A percentile compares a stretch with the other conserved stretches of the same genome.
These are phyloP conservation scores for Spirogloea muscicola DNA, from an alignment of 139 green algal genomes.

Conservation along the genomic window DNA sequence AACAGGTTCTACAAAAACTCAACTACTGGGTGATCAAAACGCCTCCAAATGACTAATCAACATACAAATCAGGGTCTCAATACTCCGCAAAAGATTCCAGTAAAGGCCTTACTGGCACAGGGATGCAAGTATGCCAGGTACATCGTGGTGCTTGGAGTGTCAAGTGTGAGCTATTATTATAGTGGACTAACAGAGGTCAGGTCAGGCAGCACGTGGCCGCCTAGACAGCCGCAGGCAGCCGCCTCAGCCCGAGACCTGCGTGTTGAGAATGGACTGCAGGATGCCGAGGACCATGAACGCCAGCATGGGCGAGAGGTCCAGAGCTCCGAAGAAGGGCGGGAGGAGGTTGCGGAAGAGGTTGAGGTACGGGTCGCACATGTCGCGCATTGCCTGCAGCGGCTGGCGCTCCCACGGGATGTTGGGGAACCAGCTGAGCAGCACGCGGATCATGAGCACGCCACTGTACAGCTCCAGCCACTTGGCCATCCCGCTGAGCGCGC, in stretches of 20 bases:
- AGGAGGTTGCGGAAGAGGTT: conserved; percentile 43
- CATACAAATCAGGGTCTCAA: too few species aligned
- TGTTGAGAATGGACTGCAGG: conserved; percentile 23
- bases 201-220: too few species aligned
- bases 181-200: too few species aligned
- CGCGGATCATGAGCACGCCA: conserved; percentile 21
- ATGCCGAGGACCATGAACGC: conserved; percentile 41
- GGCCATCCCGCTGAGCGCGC: conserved; percentile 26
- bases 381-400: conserved; percentile 31
- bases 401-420: conserved; percentile 43
- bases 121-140: too few species aligned
- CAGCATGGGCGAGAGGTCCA: conserved; percentile 40
- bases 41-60: too few species aligned
- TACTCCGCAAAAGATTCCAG: too few species aligned
- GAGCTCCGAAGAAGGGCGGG: conserved; percentile 36
- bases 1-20: too few species aligned
- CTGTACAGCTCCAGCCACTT: conserved; percentile 46
- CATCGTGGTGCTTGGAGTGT: too few species aligned
- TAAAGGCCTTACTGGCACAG: too few species aligned
- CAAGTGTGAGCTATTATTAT: too few species aligned
- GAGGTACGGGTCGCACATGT: conserved; percentile 43
- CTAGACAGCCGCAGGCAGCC: too few species aligned
- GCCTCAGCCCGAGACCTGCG: conserved; percentile 9
- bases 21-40: too few species aligned
- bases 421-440: conserved; percentile 44